These are phyloP conservation scores for Globisporangium radiosum DNA, from an alignment of 352 stramenopile genomes.

Conservation along the genomic window DNA sequence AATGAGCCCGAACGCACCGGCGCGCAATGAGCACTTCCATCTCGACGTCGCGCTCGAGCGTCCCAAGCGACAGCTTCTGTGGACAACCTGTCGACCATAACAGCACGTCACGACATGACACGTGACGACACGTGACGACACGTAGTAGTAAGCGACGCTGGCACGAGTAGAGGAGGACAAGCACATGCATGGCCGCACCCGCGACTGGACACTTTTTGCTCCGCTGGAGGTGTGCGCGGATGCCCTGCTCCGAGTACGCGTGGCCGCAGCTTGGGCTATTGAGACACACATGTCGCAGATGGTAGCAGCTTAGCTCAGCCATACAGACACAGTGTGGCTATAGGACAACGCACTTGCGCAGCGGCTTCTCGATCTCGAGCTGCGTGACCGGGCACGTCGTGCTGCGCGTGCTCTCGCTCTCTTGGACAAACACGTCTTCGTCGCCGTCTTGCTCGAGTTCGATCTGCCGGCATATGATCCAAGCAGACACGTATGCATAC, in stretches of 20 bases:
- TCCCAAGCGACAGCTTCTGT: slow-evolving; percentile 43
- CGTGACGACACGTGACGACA: too few species aligned
- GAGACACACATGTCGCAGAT: slow-evolving; percentile 1
- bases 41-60: slow-evolving; percentile 77
- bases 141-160: too few species aligned
- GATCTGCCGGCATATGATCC: slow-evolving; percentile 31
- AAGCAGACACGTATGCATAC: background rate
- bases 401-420: slow-evolving; percentile 69
- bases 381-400: slow-evolving; percentile 78
- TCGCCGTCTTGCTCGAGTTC: slow-evolving; percentile 60
- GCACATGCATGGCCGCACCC: slow-evolving; percentile 20
- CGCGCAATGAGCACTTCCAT: slow-evolving; percentile 81
- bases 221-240: slow-evolving; percentile 58
- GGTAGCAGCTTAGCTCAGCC: background rate
- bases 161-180: background rate
- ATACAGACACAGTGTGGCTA: background rate
- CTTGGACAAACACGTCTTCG: slow-evolving; percentile 74
- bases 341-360: slow-evolving; percentile 50
- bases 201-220: slow-evolving; percentile 76
- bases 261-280: slow-evolving; percentile 61
- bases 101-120: background rate
- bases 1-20: slow-evolving; percentile 20
- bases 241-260: slow-evolving; percentile 78
- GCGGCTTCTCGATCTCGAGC: slow-evolving; percentile 68
- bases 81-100: slow-evolving; percentile 40